Percentiles rank a stretch among this genome's conserved stretches.
Conservation (phyloP, 331 rosid species). For the Prunus yedoensis region DNA sequence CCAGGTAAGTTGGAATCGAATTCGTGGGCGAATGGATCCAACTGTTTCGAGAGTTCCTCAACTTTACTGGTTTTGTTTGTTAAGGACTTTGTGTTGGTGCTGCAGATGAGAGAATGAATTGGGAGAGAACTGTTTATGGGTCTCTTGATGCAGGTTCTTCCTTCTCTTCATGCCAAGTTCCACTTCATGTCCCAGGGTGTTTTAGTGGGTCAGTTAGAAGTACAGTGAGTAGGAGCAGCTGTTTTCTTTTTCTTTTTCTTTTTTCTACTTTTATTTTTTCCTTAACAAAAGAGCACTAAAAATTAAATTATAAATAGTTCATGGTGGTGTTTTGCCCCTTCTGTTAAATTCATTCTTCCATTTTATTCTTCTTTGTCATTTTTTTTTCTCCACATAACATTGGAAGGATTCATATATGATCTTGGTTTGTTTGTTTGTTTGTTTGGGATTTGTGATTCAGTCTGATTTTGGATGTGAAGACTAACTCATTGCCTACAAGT, state of each 20-base stretch:
- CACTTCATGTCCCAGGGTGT: conserved; percentile 33
- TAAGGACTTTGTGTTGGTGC: conserved; percentile 14
- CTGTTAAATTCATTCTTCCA: conserved; percentile 28
- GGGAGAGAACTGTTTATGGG: conserved; percentile 3
- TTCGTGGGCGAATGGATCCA: conserved; percentile 6
- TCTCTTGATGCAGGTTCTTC: conserved; percentile 19
- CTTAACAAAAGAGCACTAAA: conserved; percentile 16
- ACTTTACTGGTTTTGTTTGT: conserved; percentile 1
- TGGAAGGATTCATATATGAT: conserved; percentile 19
- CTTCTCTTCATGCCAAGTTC: conserved; percentile 9
- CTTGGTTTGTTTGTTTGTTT: conserved; percentile 3
- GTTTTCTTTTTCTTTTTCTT: neutral
- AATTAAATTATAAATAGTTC: conserved; percentile 32
- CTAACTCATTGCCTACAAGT: no score
- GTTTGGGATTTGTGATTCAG: conserved; percentile 20
- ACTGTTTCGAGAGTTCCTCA: neutral
- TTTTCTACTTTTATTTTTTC: conserved; percentile 8
- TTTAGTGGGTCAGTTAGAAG: conserved; percentile 31
- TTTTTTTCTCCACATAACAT: neutral
- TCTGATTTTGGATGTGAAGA: neutral
- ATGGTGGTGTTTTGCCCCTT: conserved; percentile 44
- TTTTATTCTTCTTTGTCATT: neutral
- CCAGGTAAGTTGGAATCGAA: conserved; percentile 50
- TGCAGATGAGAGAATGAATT: conserved; percentile 28
- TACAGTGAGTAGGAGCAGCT: conserved; percentile 44